Percentiles rank a stretch among this genome's conserved stretches.
These are phyloP conservation scores for Suhomyces terraborum DNA, from an alignment of 1,139 yeast genomes.

Conservation along the genomic window DNA sequence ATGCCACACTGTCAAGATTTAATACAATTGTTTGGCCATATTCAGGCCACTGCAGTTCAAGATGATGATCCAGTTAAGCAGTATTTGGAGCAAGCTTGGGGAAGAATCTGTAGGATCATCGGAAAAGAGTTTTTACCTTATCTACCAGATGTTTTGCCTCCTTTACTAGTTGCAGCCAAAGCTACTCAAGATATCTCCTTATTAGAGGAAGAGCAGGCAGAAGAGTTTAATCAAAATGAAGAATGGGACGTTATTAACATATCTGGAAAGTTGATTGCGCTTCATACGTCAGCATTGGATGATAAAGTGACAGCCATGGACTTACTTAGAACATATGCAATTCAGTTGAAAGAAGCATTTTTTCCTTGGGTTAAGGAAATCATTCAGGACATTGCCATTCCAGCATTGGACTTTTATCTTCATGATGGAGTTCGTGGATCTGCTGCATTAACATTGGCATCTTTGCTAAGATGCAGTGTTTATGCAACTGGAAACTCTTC, in stretches of 20 bases:
- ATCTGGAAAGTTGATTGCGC: conserved; percentile 91
- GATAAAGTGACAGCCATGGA: conserved; percentile 94
- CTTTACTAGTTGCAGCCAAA: conserved; percentile 79
- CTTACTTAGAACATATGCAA: conserved; percentile 81
- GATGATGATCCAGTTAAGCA: conserved; percentile 86
- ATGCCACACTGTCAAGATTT: conserved; percentile 73
- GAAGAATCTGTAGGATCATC: conserved; percentile 82
- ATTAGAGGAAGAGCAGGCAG: conserved; percentile 86
- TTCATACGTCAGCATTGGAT: conserved; percentile 87
- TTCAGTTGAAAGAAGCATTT: conserved; percentile 79
- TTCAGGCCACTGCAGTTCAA: conserved; percentile 60
- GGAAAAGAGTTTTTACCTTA: conserved; percentile 89
- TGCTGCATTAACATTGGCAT: conserved; percentile 82
- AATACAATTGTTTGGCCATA: conserved; percentile 68
- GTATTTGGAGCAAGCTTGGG: conserved; percentile 95
- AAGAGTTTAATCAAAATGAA: conserved; percentile 77
- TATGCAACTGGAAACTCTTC: conserved; percentile 60
- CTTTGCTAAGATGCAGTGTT: conserved; percentile 69
- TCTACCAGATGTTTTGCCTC: conserved; percentile 86
- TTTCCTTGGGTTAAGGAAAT: conserved; percentile 82
- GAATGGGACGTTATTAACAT: conserved; percentile 95
- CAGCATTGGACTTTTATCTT: conserved; percentile 85
- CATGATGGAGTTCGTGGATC: conserved; percentile 95
- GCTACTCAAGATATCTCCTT: conserved; percentile 88
- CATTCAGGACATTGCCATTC: conserved; percentile 76